Conservation (phyloP, 169 alveolate species). For the Babesia ovata region DNA sequence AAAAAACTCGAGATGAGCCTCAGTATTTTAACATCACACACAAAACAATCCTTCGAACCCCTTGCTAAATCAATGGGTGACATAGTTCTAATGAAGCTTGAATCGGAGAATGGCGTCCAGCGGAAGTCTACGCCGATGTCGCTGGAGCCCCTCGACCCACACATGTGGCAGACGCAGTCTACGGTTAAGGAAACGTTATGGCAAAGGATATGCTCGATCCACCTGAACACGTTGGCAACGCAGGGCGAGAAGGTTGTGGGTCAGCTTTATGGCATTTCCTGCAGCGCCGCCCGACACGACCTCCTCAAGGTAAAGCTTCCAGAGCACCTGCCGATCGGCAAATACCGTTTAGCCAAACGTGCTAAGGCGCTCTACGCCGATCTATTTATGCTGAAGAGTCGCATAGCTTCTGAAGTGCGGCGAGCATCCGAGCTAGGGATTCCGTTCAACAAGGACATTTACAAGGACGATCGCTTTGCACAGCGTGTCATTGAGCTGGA, state of each 20-base stretch:
- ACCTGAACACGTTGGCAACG: conserved; percentile 15
- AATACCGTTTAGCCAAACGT: conserved; percentile 37
- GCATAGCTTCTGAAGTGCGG: background rate
- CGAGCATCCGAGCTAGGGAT: conserved; percentile 3
- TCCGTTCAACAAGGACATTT: background rate
- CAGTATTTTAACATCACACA: background rate
- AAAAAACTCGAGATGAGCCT: background rate
- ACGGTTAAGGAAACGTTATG: conserved; percentile 33
- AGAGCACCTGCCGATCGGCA: conserved; percentile 55
- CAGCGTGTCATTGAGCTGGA: conserved; percentile 16
- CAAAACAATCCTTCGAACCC: background rate
- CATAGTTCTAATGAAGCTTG: conserved; percentile 2
- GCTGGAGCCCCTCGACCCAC: conserved; percentile 53
- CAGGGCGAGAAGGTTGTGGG: conserved; percentile 7
- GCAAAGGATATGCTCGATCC: conserved; percentile 34
- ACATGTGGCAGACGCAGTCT: conserved; percentile 58
- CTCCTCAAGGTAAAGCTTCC: conserved; percentile 46
- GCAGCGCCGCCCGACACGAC: conserved; percentile 24
- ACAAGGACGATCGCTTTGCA: background rate
- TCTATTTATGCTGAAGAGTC: background rate
- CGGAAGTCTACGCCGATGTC: background rate
- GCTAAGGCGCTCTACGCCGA: conserved; percentile 16
- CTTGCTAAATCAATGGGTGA: conserved; percentile 9
- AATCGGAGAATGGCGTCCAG: conserved; percentile 2
- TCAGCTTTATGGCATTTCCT: conserved; percentile 13